Percentiles rank a stretch among this genome's conserved stretches.
Conservation (phyloP, 345 rosid species). For the Pugionium cornutum region DNA sequence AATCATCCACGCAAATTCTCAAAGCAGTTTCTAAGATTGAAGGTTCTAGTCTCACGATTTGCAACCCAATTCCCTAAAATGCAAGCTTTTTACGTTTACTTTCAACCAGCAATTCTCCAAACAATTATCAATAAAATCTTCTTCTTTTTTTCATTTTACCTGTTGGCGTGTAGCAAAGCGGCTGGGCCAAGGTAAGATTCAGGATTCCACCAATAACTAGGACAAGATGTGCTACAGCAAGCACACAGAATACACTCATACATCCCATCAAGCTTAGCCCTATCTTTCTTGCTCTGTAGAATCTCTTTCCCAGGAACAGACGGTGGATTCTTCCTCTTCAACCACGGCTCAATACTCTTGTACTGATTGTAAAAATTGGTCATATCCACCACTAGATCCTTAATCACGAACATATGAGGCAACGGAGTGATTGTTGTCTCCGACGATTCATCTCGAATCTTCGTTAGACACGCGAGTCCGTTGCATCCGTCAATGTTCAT, state of each 20-base stretch:
- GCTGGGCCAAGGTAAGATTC: slow-evolving; percentile 96
- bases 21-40: not conserved
- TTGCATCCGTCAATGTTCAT: slow-evolving; percentile 99
- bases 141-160: slow-evolving; percentile 42
- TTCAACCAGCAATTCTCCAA: not conserved
- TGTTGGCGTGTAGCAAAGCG: slow-evolving; percentile 89
- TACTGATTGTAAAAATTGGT: slow-evolving; percentile 97
- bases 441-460: slow-evolving; percentile 50
- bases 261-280: slow-evolving; percentile 97
- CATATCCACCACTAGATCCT: slow-evolving; percentile 97
- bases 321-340: slow-evolving; percentile 87
- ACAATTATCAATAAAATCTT: not conserved
- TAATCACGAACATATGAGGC: slow-evolving; percentile 96
- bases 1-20: not conserved
- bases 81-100: not conserved
- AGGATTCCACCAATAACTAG: slow-evolving; percentile 99
- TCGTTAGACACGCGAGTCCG: slow-evolving; percentile 89
- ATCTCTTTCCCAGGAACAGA: slow-evolving; percentile 76
- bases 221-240: slow-evolving; percentile 96
- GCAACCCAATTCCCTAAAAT: not conserved
- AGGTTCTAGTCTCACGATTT: not conserved
- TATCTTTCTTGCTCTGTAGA: slow-evolving; percentile 86
- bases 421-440: slow-evolving; percentile 69
- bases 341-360: slow-evolving; percentile 99
- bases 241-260: slow-evolving; percentile 96